A percentile compares a stretch with the other conserved stretches of the same genome.
Evolutionary conservation across 1,284 basidiomycete genomes (phyloP).

Genomic region (Puccinia hordei): DNA sequence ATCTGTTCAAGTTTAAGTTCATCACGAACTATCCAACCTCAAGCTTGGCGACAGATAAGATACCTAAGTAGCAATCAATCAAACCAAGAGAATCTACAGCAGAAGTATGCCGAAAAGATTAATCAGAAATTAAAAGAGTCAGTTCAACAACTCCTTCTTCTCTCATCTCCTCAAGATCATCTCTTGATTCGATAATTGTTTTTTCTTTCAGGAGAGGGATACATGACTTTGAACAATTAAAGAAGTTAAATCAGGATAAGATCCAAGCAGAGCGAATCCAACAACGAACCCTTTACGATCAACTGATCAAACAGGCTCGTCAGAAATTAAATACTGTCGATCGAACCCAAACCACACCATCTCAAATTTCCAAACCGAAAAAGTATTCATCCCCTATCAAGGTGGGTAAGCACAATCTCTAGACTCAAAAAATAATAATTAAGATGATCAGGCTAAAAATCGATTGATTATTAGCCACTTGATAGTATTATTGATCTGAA

Average conservation of each 20-base stretch:
- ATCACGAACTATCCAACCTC: background rate
- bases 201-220: constrained; percentile 26
- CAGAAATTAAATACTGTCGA: background rate
- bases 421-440: background rate
- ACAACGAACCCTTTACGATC: constrained; percentile 38
- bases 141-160: background rate
- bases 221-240: constrained; percentile 35
- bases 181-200: background rate
- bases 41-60: background rate
- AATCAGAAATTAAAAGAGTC: constrained; percentile 28
- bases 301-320: constrained; percentile 23
- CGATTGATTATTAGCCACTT: constrained; percentile 67
- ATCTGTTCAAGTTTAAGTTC: background rate
- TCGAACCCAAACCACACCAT: background rate
- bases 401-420: background rate
- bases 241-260: constrained; percentile 20
- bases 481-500: constrained; percentile 76
- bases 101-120: constrained; percentile 41
- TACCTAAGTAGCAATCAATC: background rate
- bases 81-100: background rate
- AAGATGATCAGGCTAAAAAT: background rate
- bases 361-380: constrained; percentile 5
- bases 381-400: constrained; percentile 46
- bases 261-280: constrained; percentile 18
- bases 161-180: background rate